Evolutionary conservation across 768 basidiomycete species (phyloP).

Genomic region (Lactarius akahatsu): DNA sequence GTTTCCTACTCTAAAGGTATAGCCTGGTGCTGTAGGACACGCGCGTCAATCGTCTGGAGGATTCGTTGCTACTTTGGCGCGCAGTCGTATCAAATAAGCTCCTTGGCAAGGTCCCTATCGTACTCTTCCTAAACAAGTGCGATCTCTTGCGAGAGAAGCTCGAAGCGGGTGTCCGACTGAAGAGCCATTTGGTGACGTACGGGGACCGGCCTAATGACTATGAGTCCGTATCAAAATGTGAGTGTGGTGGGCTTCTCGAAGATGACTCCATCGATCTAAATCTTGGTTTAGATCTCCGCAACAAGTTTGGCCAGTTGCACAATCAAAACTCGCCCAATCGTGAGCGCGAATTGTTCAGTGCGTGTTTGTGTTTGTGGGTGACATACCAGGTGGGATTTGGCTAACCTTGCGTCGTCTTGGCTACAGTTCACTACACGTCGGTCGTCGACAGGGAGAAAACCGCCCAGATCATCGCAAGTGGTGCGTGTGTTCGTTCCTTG

Average conservation of each 20-base stretch:
- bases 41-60: slow-evolving; percentile 73
- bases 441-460: slow-evolving; percentile 81
- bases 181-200: slow-evolving; percentile 67
- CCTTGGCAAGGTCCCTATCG: slow-evolving; percentile 69
- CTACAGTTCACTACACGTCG: slow-evolving; percentile 70
- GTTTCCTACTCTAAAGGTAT: slow-evolving; percentile 24
- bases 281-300: slow-evolving; percentile 57
- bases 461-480: slow-evolving; percentile 67
- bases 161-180: slow-evolving; percentile 70
- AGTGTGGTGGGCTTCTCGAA: slow-evolving; percentile 26
- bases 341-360: slow-evolving; percentile 71
- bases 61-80: slow-evolving; percentile 76
- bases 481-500: slow-evolving; percentile 41
- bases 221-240: slow-evolving; percentile 72
- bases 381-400: neutral
- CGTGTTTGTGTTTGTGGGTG: slow-evolving; percentile 37
- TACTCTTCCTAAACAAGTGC: slow-evolving; percentile 80
- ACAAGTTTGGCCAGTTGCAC: slow-evolving; percentile 71
- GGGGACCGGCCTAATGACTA: slow-evolving; percentile 78
- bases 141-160: slow-evolving; percentile 79
- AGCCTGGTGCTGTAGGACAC: slow-evolving; percentile 50
- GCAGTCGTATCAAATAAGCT: slow-evolving; percentile 70
- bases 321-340: slow-evolving; percentile 67
- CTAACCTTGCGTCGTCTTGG: slow-evolving; percentile 13
- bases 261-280: slow-evolving; percentile 1